Base-by-base conservation (phyloP, 1,284 basidiomycete species). In the Cystobasidium sp. region DNA sequence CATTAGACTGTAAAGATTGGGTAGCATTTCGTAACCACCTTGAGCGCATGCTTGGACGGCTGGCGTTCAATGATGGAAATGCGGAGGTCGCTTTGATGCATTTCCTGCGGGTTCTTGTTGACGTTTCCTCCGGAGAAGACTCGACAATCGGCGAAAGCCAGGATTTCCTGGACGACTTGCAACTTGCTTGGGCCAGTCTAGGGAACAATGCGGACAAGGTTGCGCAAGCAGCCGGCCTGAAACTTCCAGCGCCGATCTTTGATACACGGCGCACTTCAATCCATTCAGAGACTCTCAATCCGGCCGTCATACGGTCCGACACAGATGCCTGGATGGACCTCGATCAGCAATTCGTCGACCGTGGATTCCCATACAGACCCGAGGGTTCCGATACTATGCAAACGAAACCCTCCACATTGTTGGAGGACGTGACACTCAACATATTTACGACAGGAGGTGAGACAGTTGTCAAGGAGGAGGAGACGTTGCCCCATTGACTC, bases 1-100 rank as follows among this genome's bases (percentile, higher is more conserved):
- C 0, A 52, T 77, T 44, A 12, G 75, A 51, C 5, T 37, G 39
- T 1, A 16, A 46, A 10, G 43, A 74, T 2, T 86, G 85, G 85
- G 79, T 78, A 0, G 81, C 83, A 0, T 81, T 85, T 24, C 81
- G 83, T 47, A 82, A 84, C 63, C 82, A 84, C 62, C 81, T 86
- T 31, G 84, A 86, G 63, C 84, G 85, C 72, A 82, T 84, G 47
- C 82, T 86, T 6, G 86, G 84, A 5, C 78, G 84, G 59, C 85
- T 86, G 72, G 84, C 85, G 0, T 86, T 85, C 79, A 86, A 84
- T 9, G 79, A 84, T 7, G 85, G 85, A 8, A 79, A 84, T 62
- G 82, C 83, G 24, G 82, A 81, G 18, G 80, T 82, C 0, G 86
- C 86, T 0, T 81, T 85, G 0, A 78, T 81, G 43, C 83, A 86